phyloP scores from a whole-genome alignment of 2,329 filamentous ascomycete genomes.

The Ascomycota sp. region DNA sequence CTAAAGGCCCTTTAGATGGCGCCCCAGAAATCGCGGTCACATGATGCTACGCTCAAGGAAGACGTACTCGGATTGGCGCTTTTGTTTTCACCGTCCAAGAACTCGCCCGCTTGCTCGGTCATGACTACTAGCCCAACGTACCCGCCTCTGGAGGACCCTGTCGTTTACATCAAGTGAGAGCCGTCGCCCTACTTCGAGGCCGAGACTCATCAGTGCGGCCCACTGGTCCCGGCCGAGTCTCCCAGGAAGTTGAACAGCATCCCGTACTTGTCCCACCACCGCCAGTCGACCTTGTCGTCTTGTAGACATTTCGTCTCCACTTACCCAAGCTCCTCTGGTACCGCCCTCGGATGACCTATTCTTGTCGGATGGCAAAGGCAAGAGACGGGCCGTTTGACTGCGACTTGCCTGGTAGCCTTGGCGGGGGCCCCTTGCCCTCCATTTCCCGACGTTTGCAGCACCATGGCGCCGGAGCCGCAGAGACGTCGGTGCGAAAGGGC shows the following conservation, averaged over 20 bases:
- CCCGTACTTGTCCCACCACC: constrained; percentile 16
- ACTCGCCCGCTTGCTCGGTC: constrained; percentile 11
- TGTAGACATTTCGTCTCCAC: constrained; percentile 15
- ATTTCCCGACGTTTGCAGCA: too few species aligned
- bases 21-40: constrained; percentile 1
- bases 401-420: too few species aligned
- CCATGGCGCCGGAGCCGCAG: too few species aligned
- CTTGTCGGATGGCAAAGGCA: constrained; percentile 8
- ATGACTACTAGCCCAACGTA: constrained; percentile 17
- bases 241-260: constrained; percentile 15
- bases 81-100: constrained; percentile 24
- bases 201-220: constrained; percentile 15
- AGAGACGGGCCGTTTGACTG: constrained; percentile 8
- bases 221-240: constrained; percentile 25
- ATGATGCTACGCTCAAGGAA: constrained; percentile 6
- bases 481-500: too few species aligned
- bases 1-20: constrained; percentile 20
- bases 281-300: constrained; percentile 15
- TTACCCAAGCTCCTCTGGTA: constrained; percentile 12
- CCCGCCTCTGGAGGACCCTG: constrained; percentile 21
- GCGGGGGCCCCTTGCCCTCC: too few species aligned
- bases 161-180: constrained; percentile 14
- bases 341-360: constrained; percentile 3
- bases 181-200: constrained; percentile 24
- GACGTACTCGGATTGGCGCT: constrained; percentile 33